Evolutionary conservation across 768 basidiomycete species (phyloP), one percentile per base, ranked within the genome.

Genomic region (Floccularia luteovirens): DNA sequence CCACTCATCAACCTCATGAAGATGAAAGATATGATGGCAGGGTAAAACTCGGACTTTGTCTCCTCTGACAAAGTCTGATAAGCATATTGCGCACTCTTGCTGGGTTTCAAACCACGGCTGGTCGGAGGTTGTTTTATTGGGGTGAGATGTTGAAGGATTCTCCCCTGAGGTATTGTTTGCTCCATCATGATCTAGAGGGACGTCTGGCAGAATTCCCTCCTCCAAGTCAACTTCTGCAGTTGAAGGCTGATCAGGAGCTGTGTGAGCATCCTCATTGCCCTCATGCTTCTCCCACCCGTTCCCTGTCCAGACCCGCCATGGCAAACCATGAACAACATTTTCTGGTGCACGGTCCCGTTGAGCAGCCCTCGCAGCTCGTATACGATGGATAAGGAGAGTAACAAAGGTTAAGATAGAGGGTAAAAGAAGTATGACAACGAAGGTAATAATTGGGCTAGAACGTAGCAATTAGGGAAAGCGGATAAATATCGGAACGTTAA

Each of bases 11-110:
- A 96, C 77, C 57, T 97, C 94, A 24, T 82, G 73, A 32, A 89
- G 74, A 61, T 98, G 94, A 63, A 96, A 98, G 39, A 98, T 80
- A 57, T 98, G 94, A 34, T 87, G 84, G 53, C 94, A 98, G 1
- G 94, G 94, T 28, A 97, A 57, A 38, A 93, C 88, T 49, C 93
- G 77, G 31, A 97, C 89, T 50, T 79, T 75, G 56, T 98, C 94
- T 2, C 92, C 92, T 53, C 79, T 79, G 28, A 66, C 77, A 50
- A 97, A 98, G 46, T 82, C 77, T 43, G 75, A 86, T 41, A 98
- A 70, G 57, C 94, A 98, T 40, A 98, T 97, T 24, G 91, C 88
- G 53, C 93, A 98, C 57, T 98, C 90, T 39, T 73, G 55, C 52
- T 92, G 89, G 2, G 71, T 60, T 55, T 85, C 84, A 47, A 87